phyloP scores from a whole-genome alignment of 2,329 filamentous ascomycete species.

The Endoconidiophora laricicola region DNA sequence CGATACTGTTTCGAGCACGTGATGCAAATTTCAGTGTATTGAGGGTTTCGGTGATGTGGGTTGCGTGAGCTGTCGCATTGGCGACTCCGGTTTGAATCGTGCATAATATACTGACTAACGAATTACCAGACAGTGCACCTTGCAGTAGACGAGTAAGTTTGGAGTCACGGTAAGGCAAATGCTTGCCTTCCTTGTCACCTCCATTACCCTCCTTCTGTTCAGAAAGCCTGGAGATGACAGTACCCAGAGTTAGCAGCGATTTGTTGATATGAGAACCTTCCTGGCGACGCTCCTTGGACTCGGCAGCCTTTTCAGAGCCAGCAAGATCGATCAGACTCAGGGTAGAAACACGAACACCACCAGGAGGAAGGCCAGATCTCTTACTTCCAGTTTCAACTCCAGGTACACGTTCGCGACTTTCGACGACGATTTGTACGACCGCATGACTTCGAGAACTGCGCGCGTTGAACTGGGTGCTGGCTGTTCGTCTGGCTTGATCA shows the following conservation, averaged over 20 bases:
- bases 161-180: conserved; percentile 92
- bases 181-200: conserved; percentile 70
- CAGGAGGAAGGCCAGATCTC: conserved; percentile 55
- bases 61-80: conserved; percentile 52
- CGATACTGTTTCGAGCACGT: conserved; percentile 91
- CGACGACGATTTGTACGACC: conserved; percentile 95
- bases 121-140: conserved; percentile 80
- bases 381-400: conserved; percentile 40
- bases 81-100: conserved; percentile 83
- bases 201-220: conserved; percentile 59
- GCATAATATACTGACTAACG: conserved; percentile 90
- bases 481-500: conserved; percentile 75
- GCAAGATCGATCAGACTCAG: conserved; percentile 91
- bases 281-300: conserved; percentile 81
- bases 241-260: conserved; percentile 84
- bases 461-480: conserved; percentile 92
- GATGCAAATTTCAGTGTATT: conserved; percentile 97
- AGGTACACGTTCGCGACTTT: conserved; percentile 75
- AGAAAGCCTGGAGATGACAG: conserved; percentile 84
- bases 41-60: conserved; percentile 72
- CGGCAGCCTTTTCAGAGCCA: conserved; percentile 88
- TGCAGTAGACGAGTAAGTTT: conserved; percentile 89
- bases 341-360: conserved; percentile 88
- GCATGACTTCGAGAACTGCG: conserved; percentile 95
- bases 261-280: conserved; percentile 99